These are phyloP conservation scores for Fusarium poae DNA, from an alignment of 2,329 filamentous ascomycete genomes.

Conservation along the genomic window DNA sequence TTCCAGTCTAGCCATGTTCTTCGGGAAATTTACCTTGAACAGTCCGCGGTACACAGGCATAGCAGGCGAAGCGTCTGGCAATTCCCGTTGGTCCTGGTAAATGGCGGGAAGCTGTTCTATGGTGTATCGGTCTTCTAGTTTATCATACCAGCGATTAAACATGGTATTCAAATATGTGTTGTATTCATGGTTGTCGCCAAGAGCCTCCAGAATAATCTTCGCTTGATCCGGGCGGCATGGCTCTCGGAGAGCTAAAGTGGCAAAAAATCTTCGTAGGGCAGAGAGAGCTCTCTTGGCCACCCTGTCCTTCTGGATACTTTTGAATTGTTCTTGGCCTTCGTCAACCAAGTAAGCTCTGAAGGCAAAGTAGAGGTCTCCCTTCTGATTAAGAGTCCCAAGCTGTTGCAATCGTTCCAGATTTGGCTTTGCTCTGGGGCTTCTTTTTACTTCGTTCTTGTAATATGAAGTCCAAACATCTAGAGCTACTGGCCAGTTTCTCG, in stretches of 20 bases:
- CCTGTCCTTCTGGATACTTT: slow-evolving; percentile 41
- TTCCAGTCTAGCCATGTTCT: slow-evolving; percentile 59
- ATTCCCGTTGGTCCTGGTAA: slow-evolving; percentile 61
- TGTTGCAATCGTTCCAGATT: slow-evolving; percentile 36
- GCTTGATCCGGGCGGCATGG: slow-evolving; percentile 54
- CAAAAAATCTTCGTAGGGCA: slow-evolving; percentile 51
- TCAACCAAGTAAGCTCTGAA: slow-evolving; percentile 53
- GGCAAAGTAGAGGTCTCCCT: slow-evolving; percentile 51
- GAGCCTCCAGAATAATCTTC: slow-evolving; percentile 56
- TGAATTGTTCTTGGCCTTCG: slow-evolving; percentile 44
- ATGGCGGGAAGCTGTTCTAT: slow-evolving; percentile 56
- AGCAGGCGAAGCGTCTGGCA: slow-evolving; percentile 56
- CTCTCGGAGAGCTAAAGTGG: slow-evolving; percentile 50
- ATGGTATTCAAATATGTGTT: slow-evolving; percentile 59
- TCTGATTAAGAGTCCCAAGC: slow-evolving; percentile 47
- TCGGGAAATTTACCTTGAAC: slow-evolving; percentile 59
- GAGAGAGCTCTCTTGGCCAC: slow-evolving; percentile 45
- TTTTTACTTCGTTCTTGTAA: slow-evolving; percentile 39
- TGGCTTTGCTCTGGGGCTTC: slow-evolving; percentile 13
- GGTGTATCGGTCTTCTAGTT: slow-evolving; percentile 48
- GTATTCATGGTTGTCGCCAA: slow-evolving; percentile 57
- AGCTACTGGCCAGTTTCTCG: slow-evolving; percentile 54
- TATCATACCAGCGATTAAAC: slow-evolving; percentile 49
- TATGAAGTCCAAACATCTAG: slow-evolving; percentile 57
- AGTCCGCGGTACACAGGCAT: slow-evolving; percentile 58